These are phyloP conservation scores for Aspergillus jensenii DNA, from an alignment of 2,329 filamentous ascomycete species.

Conservation along the genomic window DNA sequence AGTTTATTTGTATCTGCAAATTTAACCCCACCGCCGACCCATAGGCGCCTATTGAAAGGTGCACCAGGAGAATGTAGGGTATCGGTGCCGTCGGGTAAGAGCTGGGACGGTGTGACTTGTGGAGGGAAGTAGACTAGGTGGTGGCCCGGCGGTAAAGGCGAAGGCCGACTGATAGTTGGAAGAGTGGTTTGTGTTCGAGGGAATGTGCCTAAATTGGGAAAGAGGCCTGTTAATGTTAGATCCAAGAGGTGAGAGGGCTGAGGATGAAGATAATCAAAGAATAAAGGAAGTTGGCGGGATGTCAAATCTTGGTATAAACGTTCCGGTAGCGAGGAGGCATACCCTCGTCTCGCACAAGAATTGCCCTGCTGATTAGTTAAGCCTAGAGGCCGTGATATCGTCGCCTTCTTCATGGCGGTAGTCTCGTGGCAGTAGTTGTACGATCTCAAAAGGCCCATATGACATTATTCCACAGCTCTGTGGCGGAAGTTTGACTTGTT, in stretches of 20 bases:
- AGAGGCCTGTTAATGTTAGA: conserved; percentile 59
- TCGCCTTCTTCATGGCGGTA: conserved; percentile 1
- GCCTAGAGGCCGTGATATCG: background rate
- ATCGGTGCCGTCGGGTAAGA: conserved; percentile 85
- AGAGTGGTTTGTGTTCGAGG: conserved; percentile 31
- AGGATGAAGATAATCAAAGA: conserved; percentile 59
- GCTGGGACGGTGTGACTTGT: conserved; percentile 57
- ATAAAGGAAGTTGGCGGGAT: conserved; percentile 48
- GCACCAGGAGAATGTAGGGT: conserved; percentile 70
- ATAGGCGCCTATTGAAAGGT: conserved; percentile 76
- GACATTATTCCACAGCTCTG: background rate
- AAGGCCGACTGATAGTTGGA: conserved; percentile 32
- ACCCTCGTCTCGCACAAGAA: conserved; percentile 15
- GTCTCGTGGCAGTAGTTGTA: background rate
- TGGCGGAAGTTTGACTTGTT: conserved; percentile 23
- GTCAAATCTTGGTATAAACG: conserved; percentile 47
- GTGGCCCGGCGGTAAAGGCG: conserved; percentile 55
- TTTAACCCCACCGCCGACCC: conserved; percentile 75
- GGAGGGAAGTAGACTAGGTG: conserved; percentile 88
- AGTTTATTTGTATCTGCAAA: conserved; percentile 45
- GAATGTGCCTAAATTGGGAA: conserved; percentile 37
- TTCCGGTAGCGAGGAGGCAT: conserved; percentile 39
- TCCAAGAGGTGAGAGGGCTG: conserved; percentile 66
- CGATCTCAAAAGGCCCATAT: background rate
- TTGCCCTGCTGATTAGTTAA: conserved; percentile 3